These are phyloP conservation scores for Babesia caballi DNA, from an alignment of 169 alveolate genomes.

Conservation along the genomic window DNA sequence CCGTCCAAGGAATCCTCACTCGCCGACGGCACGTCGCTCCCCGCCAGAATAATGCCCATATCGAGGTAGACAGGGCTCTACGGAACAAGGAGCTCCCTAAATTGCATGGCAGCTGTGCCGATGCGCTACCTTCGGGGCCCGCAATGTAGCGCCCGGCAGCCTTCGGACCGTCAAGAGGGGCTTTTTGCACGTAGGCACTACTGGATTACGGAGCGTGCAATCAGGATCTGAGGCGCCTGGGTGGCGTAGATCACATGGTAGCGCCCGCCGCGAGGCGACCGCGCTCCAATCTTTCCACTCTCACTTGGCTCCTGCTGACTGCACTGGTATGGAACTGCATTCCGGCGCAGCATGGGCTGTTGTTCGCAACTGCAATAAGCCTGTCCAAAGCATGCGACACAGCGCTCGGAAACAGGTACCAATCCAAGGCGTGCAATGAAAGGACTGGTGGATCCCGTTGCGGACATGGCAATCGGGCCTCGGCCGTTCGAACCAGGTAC, in stretches of 20 bases:
- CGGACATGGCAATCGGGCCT: too few species aligned
- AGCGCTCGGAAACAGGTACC: background rate
- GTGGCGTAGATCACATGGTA: background rate
- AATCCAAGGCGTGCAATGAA: background rate
- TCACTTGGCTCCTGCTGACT: background rate
- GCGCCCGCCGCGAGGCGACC: background rate
- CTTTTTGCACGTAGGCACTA: background rate
- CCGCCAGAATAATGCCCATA: background rate
- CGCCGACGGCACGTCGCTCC: background rate
- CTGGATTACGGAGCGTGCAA: background rate
- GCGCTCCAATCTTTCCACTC: background rate
- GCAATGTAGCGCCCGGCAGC: background rate
- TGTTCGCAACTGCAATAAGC: background rate
- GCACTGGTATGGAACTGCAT: background rate
- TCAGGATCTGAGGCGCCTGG: background rate
- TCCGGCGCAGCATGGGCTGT: background rate
- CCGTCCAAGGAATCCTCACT: background rate
- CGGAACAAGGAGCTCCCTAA: background rate
- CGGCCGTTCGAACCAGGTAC: too few species aligned
- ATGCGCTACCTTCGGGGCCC: background rate
- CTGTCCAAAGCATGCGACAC: background rate
- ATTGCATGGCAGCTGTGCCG: background rate
- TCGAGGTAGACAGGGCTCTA: background rate
- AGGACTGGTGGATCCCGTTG: background rate
- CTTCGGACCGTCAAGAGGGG: background rate